Evolutionary conservation across 2,329 filamentous ascomycete species (phyloP).

Genomic region (Bimuria novae-zelandiae): DNA sequence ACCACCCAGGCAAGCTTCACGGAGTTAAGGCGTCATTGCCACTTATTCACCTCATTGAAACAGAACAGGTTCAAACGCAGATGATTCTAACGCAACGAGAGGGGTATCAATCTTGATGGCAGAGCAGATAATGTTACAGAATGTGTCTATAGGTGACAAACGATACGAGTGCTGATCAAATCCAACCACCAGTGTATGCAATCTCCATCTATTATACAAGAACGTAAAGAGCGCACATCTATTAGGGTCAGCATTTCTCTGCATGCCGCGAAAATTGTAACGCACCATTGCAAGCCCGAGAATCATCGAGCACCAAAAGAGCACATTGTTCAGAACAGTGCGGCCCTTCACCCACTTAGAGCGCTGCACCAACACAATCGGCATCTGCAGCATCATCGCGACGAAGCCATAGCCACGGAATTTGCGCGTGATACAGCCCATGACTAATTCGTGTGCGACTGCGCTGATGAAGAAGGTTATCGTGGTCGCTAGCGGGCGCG

Average conservation of each 20-base stretch:
- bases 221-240: conserved; percentile 49
- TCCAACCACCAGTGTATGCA: too few relatives aligned
- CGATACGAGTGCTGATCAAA: too few relatives aligned
- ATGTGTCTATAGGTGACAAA: background rate
- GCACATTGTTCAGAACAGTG: conserved; percentile 73
- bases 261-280: conserved; percentile 11
- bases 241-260: conserved; percentile 16
- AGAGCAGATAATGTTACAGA: background rate
- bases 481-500: conserved; percentile 75
- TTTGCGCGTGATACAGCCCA: conserved; percentile 98
- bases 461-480: conserved; percentile 93
- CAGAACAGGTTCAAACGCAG: background rate
- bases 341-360: conserved; percentile 75
- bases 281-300: conserved; percentile 78
- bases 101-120: conserved; percentile 11
- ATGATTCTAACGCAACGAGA: conserved; percentile 4
- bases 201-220: conserved; percentile 41
- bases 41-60: background rate
- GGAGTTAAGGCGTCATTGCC: background rate
- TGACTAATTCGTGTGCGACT: conserved; percentile 89
- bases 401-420: conserved; percentile 90
- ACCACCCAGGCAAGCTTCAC: background rate
- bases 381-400: conserved; percentile 95
- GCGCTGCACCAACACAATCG: conserved; percentile 89
- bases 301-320: conserved; percentile 93